Evolutionary conservation across 768 basidiomycete genomes (phyloP), one percentile per base, ranked within the genome.

Genomic region (Tricholoma terreum): DNA sequence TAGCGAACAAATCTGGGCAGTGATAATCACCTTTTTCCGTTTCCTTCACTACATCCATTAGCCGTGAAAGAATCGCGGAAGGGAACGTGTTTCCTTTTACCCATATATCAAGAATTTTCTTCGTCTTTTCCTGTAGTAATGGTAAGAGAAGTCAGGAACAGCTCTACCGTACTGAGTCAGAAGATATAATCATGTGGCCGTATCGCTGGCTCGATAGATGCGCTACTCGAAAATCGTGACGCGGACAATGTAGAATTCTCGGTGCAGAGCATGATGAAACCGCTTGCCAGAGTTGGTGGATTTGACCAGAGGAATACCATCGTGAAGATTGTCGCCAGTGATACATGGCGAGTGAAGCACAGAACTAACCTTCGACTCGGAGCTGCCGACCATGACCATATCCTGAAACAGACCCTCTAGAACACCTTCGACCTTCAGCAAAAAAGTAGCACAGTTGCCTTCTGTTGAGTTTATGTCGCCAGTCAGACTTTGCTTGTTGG

Each of bases 91-190:
- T 84, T 57, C 86, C 84, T 73, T 95, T 96, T 66, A 81, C 82
- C 96, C 96, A 99, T 67, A 99, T 98, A 76, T 98, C 97, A 73
- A 96, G 84, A 67, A 99, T 86, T 75, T 98, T 98, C 80, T 89
- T 89, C 46, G 91, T 83, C 77, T 99, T 99, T 79, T 97, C 96
- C 95, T 98, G 80, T 73, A 69, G 74, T 65, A 67, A 67, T 66
- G 62, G 67, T 71, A 70, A 62, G 59, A 57, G 57, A 63, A 60
- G 79, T 84, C 73, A 83, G 78, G 75, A 72, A 62, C 66, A 67
- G 58, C 63, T 63, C 66, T 64, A 67, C 69, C 65, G 60, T 67
- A 69, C 65, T 54, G 50, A 46, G 63, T 61, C 59, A 61, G 61
- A 71, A 67, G 66, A 69, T 54, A 58, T 63, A 67, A 58, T 66